These are phyloP conservation scores for Claviceps paspali DNA, from an alignment of 2,329 filamentous ascomycete genomes.

Conservation along the genomic window DNA sequence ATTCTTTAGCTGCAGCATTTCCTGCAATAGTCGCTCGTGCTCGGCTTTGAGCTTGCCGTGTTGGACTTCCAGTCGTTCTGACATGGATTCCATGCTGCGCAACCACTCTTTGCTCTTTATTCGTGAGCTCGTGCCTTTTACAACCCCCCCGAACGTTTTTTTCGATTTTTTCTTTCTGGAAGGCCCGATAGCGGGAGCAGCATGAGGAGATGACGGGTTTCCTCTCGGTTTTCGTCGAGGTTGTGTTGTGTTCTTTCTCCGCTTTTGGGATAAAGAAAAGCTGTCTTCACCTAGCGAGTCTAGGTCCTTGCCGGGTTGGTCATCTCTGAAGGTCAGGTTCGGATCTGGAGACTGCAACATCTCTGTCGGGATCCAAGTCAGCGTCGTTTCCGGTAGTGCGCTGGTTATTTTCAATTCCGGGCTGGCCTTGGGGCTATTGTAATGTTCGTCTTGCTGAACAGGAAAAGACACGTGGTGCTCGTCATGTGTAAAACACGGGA, in stretches of 20 bases:
- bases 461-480: neutral
- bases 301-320: neutral
- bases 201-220: neutral
- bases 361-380: neutral
- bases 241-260: neutral
- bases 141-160: neutral
- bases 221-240: neutral
- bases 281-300: neutral
- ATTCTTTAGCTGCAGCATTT: constrained; percentile 1
- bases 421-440: neutral
- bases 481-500: neutral
- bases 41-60: constrained; percentile 1
- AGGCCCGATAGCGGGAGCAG: too few relatives aligned
- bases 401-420: neutral
- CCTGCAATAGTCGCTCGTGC: neutral
- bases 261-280: too few relatives aligned
- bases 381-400: neutral
- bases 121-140: neutral
- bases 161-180: neutral
- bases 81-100: neutral
- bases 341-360: neutral
- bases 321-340: neutral
- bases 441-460: neutral
- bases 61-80: neutral
- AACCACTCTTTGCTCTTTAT: constrained; percentile 1